Percentiles rank a stretch among this genome's conserved stretches.
Conservation (phyloP, 2,329 filamentous ascomycete species). For the Xylaria sp. region DNA sequence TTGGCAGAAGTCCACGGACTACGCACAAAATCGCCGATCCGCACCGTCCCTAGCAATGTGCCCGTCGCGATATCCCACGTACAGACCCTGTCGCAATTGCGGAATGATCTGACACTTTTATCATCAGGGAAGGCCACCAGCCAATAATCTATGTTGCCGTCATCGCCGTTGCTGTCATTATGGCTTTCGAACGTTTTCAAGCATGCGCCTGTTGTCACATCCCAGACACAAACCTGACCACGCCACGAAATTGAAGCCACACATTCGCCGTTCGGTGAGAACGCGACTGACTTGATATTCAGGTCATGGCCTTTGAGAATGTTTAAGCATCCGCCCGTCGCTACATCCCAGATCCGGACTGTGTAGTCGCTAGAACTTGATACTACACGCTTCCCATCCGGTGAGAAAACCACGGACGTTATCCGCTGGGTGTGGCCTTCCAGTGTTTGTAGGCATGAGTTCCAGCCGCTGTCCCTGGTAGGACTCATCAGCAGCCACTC, state of each 20-base stretch:
- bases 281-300: background rate
- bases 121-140: background rate
- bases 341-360: background rate
- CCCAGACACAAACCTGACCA: background rate
- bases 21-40: no score
- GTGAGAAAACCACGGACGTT: background rate
- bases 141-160: no score
- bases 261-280: background rate
- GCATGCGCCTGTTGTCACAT: background rate
- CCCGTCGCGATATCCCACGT: background rate
- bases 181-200: background rate
- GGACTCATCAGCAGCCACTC: slow-evolving; percentile 20
- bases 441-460: background rate
- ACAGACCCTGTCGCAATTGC: no score
- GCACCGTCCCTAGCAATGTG: no score
- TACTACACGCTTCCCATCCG: background rate
- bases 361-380: background rate
- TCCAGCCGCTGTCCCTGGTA: background rate
- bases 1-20: no score
- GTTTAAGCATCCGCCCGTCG: background rate
- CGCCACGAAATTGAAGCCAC: background rate
- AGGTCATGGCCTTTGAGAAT: background rate
- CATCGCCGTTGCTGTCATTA: background rate
- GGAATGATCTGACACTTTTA: background rate
- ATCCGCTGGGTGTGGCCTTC: background rate